phyloP scores from a whole-genome alignment of 2,329 filamentous ascomycete genomes.

The Beauveria rudraprayagi region DNA sequence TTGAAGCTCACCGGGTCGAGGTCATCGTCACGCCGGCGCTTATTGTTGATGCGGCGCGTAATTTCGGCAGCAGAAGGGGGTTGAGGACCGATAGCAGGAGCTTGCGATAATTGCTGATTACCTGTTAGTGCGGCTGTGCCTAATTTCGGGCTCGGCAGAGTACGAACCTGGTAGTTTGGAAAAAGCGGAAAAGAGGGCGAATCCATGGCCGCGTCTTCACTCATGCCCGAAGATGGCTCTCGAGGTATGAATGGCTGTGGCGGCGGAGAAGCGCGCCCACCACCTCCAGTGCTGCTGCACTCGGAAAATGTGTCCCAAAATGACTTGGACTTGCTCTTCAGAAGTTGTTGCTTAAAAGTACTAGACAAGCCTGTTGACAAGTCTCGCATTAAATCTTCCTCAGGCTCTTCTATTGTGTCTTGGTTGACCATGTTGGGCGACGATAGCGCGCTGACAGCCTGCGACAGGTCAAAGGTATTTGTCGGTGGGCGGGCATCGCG shows the following conservation, averaged over 20 bases:
- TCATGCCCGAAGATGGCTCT: slow-evolving; percentile 51
- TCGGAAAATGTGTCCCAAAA: slow-evolving; percentile 74
- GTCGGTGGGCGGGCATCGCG: slow-evolving; percentile 38
- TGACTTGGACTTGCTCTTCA: slow-evolving; percentile 61
- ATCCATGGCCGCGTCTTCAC: slow-evolving; percentile 67
- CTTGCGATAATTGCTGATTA: slow-evolving; percentile 20
- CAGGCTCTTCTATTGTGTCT: slow-evolving; percentile 60
- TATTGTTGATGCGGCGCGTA: slow-evolving; percentile 68
- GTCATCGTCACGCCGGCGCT: slow-evolving; percentile 84
- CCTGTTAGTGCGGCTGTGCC: slow-evolving; percentile 12
- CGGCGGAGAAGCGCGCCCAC: slow-evolving; percentile 51
- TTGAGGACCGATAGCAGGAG: slow-evolving; percentile 26
- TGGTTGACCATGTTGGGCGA: slow-evolving; percentile 61
- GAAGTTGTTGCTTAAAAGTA: slow-evolving; percentile 67
- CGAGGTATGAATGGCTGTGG: slow-evolving; percentile 54
- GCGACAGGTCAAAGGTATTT: slow-evolving; percentile 36
- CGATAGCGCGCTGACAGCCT: slow-evolving; percentile 52
- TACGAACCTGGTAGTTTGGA: slow-evolving; percentile 23
- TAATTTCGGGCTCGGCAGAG: background rate
- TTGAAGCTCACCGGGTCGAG: slow-evolving; percentile 86
- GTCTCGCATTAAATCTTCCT: slow-evolving; percentile 61
- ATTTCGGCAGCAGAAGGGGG: slow-evolving; percentile 64
- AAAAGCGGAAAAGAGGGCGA: slow-evolving; percentile 45
- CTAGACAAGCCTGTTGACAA: slow-evolving; percentile 42
- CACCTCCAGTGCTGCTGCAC: slow-evolving; percentile 44